Evolutionary conservation across 495 filamentous ascomycete genomes (phyloP), one percentile per base, ranked within the genome.

Genomic region (Lophiostoma macrostomum): DNA sequence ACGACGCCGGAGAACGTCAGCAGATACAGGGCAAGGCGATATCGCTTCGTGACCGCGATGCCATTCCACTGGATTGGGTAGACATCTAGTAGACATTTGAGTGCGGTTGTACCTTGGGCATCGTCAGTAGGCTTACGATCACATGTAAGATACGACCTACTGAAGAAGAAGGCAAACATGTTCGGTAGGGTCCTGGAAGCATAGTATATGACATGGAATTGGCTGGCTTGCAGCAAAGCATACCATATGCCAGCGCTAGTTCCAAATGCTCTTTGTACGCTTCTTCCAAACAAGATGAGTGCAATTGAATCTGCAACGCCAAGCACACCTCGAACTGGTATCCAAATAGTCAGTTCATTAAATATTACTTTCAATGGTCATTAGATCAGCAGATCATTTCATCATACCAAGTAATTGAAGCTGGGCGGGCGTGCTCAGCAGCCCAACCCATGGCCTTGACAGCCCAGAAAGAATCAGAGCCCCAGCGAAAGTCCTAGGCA

Each of bases 181-280:
- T 99, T 99, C 4, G 93, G 94, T 24, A 99, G 73, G 1, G 90
- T 89, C 45, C 94, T 77, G 6, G 88, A 94, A 13, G 94, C 88
- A 69, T 97, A 99, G 74, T 88, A 97, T 42, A 93, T 78, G 43
- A 95, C 70, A 72, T 97, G 93, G 66, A 99, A 97, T 65, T 96
- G 91, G 68, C 83, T 86, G 0, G 80, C 79, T 56, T 93, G 90
- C 28, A 97, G 76, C 42, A 93, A 51, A 5, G 85, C 67, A 67
- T 88, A 99, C 88, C 91, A 97, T 52, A 82, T 76, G 19, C 84
- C 87, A 3, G 85, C 76, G 7, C 73, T 71, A 29, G 70, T 71
- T 6, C 94, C 91, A 63, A 87, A 95, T 16, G 82, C 78, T 40
- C 72, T 76, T 32, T 73, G 75, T 10, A 96, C 70, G 7, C 80